Evolutionary conservation across 257 asterid genomes (phyloP).

Genomic region (Capsicum pubescens): DNA sequence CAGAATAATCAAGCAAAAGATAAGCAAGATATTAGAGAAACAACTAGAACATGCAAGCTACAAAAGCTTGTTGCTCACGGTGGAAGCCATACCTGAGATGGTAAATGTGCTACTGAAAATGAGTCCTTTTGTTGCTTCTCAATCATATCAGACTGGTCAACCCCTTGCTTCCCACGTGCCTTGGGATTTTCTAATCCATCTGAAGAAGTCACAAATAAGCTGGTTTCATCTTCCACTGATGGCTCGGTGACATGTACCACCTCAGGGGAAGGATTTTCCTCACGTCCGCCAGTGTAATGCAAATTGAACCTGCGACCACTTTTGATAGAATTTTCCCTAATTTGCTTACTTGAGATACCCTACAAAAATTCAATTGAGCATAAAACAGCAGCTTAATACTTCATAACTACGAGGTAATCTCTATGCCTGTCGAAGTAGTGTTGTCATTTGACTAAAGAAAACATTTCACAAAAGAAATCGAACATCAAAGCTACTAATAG

Average conservation of each 20-base stretch:
- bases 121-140: conserved; percentile 40
- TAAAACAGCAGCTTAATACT: background rate
- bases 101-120: conserved; percentile 69
- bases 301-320: conserved; percentile 47
- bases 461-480: background rate
- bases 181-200: conserved; percentile 44
- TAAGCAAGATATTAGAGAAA: background rate
- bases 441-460: background rate
- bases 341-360: conserved; percentile 42
- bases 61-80: conserved; percentile 22
- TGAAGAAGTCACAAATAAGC: conserved; percentile 43
- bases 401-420: background rate
- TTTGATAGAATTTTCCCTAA: conserved; percentile 42
- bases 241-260: conserved; percentile 58
- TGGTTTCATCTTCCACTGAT: conserved; percentile 46
- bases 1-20: background rate
- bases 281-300: conserved; percentile 43
- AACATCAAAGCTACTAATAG: background rate
- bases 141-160: conserved; percentile 38
- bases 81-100: conserved; percentile 69
- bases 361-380: conserved; percentile 36
- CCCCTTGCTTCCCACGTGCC: conserved; percentile 33
- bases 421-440: background rate
- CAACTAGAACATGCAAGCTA: background rate
- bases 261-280: conserved; percentile 61